Conservation (phyloP, 176 grass and related monocot genomes). For the Cenchrus americanus region DNA sequence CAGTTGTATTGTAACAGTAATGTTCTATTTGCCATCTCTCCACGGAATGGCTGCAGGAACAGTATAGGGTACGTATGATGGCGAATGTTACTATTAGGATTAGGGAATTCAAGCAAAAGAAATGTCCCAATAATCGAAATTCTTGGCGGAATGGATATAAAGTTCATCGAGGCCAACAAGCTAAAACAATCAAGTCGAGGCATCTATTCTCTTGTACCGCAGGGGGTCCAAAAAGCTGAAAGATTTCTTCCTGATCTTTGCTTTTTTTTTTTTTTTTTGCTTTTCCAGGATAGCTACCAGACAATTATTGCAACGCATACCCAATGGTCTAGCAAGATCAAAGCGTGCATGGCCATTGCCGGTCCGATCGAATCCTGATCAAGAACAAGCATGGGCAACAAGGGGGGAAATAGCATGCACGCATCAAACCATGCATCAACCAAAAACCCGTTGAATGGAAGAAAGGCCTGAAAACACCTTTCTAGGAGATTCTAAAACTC, state of each 20-base stretch:
- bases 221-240: conserved; percentile 50
- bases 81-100: conserved; percentile 47
- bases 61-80: conserved; percentile 42
- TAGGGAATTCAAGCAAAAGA: conserved; percentile 5
- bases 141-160: conserved; percentile 26
- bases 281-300: conserved; percentile 50
- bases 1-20: conserved; percentile 40
- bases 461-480: background rate
- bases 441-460: background rate
- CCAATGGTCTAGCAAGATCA: conserved; percentile 33
- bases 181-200: conserved; percentile 53
- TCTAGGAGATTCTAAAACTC: background rate
- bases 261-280: conserved; percentile 31
- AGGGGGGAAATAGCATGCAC: background rate
- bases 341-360: background rate
- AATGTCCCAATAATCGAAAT: conserved; percentile 26
- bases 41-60: conserved; percentile 30
- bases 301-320: conserved; percentile 47
- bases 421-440: conserved; percentile 12
- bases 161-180: conserved; percentile 42
- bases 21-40: conserved; percentile 34
- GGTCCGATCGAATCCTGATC: conserved; percentile 44
- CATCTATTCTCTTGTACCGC: conserved; percentile 58
- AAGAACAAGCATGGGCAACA: conserved; percentile 33
- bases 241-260: conserved; percentile 49